phyloP scores from a whole-genome alignment of 805 yeast species.

The Yarrowia phangngaensis region DNA sequence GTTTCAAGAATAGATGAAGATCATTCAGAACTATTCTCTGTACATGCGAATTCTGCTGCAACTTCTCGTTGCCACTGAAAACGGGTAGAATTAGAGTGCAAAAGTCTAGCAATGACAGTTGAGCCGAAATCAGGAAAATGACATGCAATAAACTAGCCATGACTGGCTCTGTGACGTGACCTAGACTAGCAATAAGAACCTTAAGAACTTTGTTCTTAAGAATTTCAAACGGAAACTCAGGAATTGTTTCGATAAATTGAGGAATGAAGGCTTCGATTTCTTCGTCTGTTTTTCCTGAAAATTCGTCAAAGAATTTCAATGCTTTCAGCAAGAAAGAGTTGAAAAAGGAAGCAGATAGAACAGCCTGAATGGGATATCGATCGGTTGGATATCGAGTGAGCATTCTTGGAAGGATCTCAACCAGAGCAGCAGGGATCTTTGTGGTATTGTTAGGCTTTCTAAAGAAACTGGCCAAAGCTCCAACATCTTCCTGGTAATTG shows the following conservation, averaged over 20 bases:
- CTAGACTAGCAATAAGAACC: slow-evolving; percentile 51
- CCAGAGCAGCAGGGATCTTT: slow-evolving; percentile 57
- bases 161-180: slow-evolving; percentile 41
- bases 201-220: slow-evolving; percentile 72
- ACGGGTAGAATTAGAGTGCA: slow-evolving; percentile 60
- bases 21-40: slow-evolving; percentile 49
- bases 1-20: slow-evolving; percentile 46
- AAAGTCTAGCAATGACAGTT: slow-evolving; percentile 53
- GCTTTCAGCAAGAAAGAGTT: slow-evolving; percentile 80
- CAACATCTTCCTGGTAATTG: slow-evolving; percentile 47
- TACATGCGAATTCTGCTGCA: slow-evolving; percentile 43
- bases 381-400: slow-evolving; percentile 56
- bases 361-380: slow-evolving; percentile 58
- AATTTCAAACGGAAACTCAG: slow-evolving; percentile 56
- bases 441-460: slow-evolving; percentile 38
- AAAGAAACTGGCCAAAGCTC: slow-evolving; percentile 40
- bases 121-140: slow-evolving; percentile 47
- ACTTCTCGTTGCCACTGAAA: slow-evolving; percentile 35
- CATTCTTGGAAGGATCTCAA: slow-evolving; percentile 50
- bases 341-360: slow-evolving; percentile 70
- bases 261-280: slow-evolving; percentile 68
- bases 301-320: slow-evolving; percentile 75
- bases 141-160: slow-evolving; percentile 51
- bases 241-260: slow-evolving; percentile 54
- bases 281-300: slow-evolving; percentile 62